These are phyloP conservation scores for Blastobotrys peoriensis DNA, from an alignment of 805 yeast genomes.

Conservation along the genomic window DNA sequence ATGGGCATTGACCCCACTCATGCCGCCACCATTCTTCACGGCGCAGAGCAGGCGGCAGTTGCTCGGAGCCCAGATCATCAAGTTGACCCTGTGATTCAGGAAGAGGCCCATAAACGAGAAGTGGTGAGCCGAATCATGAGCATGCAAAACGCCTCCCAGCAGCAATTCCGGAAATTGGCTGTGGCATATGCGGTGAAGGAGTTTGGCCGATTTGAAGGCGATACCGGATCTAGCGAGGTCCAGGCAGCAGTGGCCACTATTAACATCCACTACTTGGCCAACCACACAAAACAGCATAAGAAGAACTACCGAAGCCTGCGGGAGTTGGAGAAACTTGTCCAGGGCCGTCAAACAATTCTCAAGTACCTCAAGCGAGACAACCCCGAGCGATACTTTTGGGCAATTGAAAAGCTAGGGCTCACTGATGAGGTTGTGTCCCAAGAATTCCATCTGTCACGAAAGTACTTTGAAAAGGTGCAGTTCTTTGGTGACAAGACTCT, in stretches of 20 bases:
- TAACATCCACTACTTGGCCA: slow-evolving; percentile 68
- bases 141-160: slow-evolving; percentile 61
- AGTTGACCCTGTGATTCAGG: slow-evolving; percentile 26
- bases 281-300: slow-evolving; percentile 61
- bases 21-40: slow-evolving; percentile 68
- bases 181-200: slow-evolving; percentile 64
- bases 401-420: slow-evolving; percentile 81
- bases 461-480: slow-evolving; percentile 29
- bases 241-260: slow-evolving; percentile 90
- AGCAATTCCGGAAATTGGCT: slow-evolving; percentile 54
- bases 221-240: slow-evolving; percentile 92
- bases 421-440: slow-evolving; percentile 69
- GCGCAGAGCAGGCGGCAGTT: slow-evolving; percentile 63
- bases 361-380: slow-evolving; percentile 75
- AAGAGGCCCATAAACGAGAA: slow-evolving; percentile 54
- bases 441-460: slow-evolving; percentile 51
- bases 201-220: slow-evolving; percentile 79
- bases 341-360: slow-evolving; percentile 77
- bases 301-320: slow-evolving; percentile 71
- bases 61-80: slow-evolving; percentile 19
- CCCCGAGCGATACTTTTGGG: slow-evolving; percentile 78
- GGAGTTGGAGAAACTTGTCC: slow-evolving; percentile 73
- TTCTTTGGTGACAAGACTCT: slow-evolving; percentile 35
- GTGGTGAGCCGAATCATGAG: slow-evolving; percentile 66
- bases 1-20: slow-evolving; percentile 55